A percentile compares a stretch with the other conserved stretches of the same genome.
phyloP scores from a whole-genome alignment of 257 asterid genomes.

The Solanum chiquidenum region DNA sequence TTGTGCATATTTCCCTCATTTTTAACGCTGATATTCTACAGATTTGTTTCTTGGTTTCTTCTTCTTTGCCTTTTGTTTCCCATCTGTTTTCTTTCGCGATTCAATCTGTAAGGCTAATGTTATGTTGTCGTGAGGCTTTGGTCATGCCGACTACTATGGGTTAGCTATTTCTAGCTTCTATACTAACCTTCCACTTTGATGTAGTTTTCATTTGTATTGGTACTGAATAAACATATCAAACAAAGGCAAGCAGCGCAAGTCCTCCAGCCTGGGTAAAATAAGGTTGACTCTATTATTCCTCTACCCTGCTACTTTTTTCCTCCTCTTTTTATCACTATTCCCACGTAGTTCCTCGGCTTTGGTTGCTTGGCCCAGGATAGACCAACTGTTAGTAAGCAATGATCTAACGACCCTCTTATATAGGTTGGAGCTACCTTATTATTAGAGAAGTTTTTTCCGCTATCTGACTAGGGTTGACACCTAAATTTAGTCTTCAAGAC shows the following conservation, averaged over 20 bases:
- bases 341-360: neutral
- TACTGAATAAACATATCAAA: neutral
- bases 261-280: neutral
- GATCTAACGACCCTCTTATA: neutral
- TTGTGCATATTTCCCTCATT: neutral
- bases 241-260: neutral
- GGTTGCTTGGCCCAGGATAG: neutral
- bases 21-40: neutral
- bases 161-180: neutral
- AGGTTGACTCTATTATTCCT: neutral
- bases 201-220: neutral
- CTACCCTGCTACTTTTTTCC: neutral
- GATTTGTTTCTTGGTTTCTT: neutral
- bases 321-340: neutral
- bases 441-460: too few species aligned
- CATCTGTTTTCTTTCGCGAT: neutral
- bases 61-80: neutral
- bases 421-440: too few species aligned
- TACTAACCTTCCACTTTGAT: neutral
- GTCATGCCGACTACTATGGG: neutral
- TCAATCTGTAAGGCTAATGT: neutral
- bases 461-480: too few species aligned
- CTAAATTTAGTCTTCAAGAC: too few species aligned
- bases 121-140: neutral
- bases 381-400: neutral